Base-by-base conservation (phyloP, 352 stramenopile species). In the Globisporangium lucens region DNA sequence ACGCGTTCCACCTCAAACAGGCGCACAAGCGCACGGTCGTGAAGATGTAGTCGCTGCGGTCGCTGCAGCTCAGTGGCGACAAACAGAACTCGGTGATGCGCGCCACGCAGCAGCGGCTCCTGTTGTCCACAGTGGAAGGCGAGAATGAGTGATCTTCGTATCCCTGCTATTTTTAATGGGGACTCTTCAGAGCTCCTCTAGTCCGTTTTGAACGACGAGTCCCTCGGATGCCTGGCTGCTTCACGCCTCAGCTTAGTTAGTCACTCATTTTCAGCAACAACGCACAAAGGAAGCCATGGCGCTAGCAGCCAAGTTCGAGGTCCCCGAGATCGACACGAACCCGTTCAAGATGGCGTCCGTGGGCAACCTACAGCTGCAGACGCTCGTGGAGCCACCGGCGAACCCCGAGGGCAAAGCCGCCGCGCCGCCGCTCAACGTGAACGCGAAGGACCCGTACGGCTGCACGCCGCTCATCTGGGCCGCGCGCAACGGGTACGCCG, bases 341-440 rank as follows among this genome's bases (percentile, higher is more conserved):
- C 88, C 85, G 52, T 94, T 91, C 66, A 96, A 96, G 75, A 90
- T 96, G 74, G 86, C 88, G 61, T 72, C 83, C 17, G 83, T 92
- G 17, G 88, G 88, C 27, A 94, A 96, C 55, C 52, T 93, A 33
- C 75, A 85, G 65, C 73, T 96, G 30, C 77, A 85, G 65, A 78
- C 75, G 61, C 75, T 96, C 10, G 84, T 94, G 24, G 85, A 93
- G 56, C 77, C 79, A 0, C 62, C 73, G 17, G 70, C 78, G 33
- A 77, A 67, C 35, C 53, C 66, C 0, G 82, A 87, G 0, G 77
- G 69, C 3, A 88, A 82, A 53, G 30, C 74, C 4, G 58, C 71
- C 20, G 66, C 59, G 12, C 82, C 82, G 8, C 82, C 83, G 13
- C 49, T 91, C 17, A 90, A 93, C 58, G 76, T 96, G 49, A 95